Conservation (phyloP, 805 yeast species). For the Allodekkera sacchari region DNA sequence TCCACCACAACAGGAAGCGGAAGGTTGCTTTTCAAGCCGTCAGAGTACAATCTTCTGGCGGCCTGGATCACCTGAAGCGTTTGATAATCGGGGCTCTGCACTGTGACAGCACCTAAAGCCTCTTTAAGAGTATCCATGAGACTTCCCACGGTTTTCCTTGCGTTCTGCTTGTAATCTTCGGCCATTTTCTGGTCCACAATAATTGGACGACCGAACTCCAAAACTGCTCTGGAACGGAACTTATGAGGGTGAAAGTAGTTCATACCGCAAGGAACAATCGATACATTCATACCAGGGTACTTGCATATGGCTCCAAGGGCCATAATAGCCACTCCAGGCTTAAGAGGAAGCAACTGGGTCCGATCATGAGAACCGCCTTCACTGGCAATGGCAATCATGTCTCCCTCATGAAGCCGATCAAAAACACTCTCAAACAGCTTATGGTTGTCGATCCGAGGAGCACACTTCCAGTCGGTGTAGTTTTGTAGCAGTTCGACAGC, state of each 20-base stretch:
- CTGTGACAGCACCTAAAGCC: slow-evolving; percentile 74
- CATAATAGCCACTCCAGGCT: slow-evolving; percentile 98
- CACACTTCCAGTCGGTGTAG: slow-evolving; percentile 57
- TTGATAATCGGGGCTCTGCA: slow-evolving; percentile 79
- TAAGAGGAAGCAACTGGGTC: slow-evolving; percentile 80
- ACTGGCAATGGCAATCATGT: slow-evolving; percentile 87
- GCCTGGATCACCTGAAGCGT: slow-evolving; percentile 88
- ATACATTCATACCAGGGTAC: slow-evolving; percentile 55
- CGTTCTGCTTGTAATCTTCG: slow-evolving; percentile 52
- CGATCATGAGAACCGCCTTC: slow-evolving; percentile 99
- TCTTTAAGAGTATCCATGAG: slow-evolving; percentile 58
- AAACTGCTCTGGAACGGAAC: slow-evolving; percentile 89
- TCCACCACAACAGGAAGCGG: slow-evolving; percentile 85
- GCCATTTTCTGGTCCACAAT: slow-evolving; percentile 55
- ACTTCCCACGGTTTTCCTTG: slow-evolving; percentile 61
- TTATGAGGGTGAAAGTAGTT: slow-evolving; percentile 94
- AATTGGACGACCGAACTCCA: slow-evolving; percentile 88
- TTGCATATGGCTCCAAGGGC: slow-evolving; percentile 85
- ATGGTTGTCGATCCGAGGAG: slow-evolving; percentile 77
- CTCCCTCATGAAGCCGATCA: slow-evolving; percentile 60
- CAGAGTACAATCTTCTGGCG: slow-evolving; percentile 79
- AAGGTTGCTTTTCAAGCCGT: slow-evolving; percentile 30
- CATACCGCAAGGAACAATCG: slow-evolving; percentile 93
- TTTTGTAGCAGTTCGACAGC: slow-evolving; percentile 36
- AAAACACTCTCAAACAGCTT: slow-evolving; percentile 75